Percentiles rank a stretch among this genome's conserved stretches.
phyloP scores from a whole-genome alignment of 2,329 filamentous ascomycete genomes.

The Arthroderma sp. region DNA sequence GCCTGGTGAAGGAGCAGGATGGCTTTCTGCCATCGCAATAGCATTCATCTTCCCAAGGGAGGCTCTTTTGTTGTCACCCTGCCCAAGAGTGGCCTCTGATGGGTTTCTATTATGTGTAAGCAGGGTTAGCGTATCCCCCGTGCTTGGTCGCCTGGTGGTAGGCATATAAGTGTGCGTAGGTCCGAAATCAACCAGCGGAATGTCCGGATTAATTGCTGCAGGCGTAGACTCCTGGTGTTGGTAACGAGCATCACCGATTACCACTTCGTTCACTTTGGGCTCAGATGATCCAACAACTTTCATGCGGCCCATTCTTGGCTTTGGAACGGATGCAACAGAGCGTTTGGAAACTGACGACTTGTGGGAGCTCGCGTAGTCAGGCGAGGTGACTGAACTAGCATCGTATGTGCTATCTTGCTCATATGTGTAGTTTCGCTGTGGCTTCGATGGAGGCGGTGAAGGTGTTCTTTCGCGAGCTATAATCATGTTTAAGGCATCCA shows the following conservation, averaged over 20 bases:
- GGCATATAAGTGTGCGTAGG: slow-evolving; percentile 60
- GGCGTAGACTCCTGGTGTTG: slow-evolving; percentile 20
- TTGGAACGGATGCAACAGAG: slow-evolving; percentile 32
- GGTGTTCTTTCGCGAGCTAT: slow-evolving; percentile 14
- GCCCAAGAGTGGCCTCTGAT: slow-evolving; percentile 22
- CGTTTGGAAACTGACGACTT: slow-evolving; percentile 37
- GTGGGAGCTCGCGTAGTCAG: slow-evolving; percentile 65
- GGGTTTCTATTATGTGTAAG: slow-evolving; percentile 20
- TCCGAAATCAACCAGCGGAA: slow-evolving; percentile 74
- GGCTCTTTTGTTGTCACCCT: slow-evolving; percentile 9
- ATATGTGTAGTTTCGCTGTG: slow-evolving; percentile 1
- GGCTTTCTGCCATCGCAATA: slow-evolving; percentile 15
- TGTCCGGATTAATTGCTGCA: slow-evolving; percentile 35
- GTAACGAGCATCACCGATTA: slow-evolving; percentile 36
- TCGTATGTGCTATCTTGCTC: slow-evolving; percentile 40
- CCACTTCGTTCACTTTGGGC: slow-evolving; percentile 30
- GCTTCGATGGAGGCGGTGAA: slow-evolving; percentile 2
- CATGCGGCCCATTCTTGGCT: slow-evolving; percentile 64
- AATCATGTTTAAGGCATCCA: slow-evolving; percentile 39
- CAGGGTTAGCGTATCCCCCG: slow-evolving; percentile 38
- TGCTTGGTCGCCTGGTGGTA: slow-evolving; percentile 41
- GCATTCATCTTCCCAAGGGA: slow-evolving; percentile 6
- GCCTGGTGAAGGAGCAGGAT: slow-evolving; percentile 26
- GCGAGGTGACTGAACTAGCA: slow-evolving; percentile 49
- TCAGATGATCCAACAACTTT: slow-evolving; percentile 56